phyloP scores from a whole-genome alignment of 2,329 filamentous ascomycete species.

The Hypoxylon sp. region DNA sequence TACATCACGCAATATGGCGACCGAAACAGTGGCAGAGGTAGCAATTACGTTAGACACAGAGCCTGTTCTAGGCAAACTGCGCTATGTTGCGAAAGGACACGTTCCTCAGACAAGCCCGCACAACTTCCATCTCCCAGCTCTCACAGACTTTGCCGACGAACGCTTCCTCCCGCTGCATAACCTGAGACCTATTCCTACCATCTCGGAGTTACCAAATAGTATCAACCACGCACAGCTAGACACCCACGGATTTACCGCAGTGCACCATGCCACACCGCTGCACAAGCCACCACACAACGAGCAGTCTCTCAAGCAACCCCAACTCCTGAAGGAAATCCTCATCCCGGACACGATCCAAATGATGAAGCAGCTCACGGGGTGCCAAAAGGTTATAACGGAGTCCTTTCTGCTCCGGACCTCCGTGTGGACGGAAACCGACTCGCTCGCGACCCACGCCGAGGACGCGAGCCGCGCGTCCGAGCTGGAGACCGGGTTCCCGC shows the following conservation, averaged over 20 bases:
- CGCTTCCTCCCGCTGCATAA: slow-evolving; percentile 13
- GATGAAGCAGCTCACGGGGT: slow-evolving; percentile 14
- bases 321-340: slow-evolving; percentile 9
- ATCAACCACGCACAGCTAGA: slow-evolving; percentile 1
- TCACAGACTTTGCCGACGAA: slow-evolving; percentile 14
- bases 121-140: slow-evolving; percentile 9
- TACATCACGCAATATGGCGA: neutral
- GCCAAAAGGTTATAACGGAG: slow-evolving; percentile 10
- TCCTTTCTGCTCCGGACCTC: slow-evolving; percentile 4
- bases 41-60: neutral
- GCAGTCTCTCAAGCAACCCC: slow-evolving; percentile 10
- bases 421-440: slow-evolving; percentile 4
- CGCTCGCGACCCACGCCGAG: slow-evolving; percentile 6
- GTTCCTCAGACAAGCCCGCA: slow-evolving; percentile 13
- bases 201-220: slow-evolving; percentile 3
- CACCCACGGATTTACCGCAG: slow-evolving; percentile 10
- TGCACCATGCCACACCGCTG: slow-evolving; percentile 4
- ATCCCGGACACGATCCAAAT: slow-evolving; percentile 3
- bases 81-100: slow-evolving; percentile 5
- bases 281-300: neutral
- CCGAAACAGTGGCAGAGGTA: neutral
- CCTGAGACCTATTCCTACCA: slow-evolving; percentile 1
- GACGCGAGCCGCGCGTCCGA: slow-evolving; percentile 1
- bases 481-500: slow-evolving; percentile 11
- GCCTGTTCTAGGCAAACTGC: slow-evolving; percentile 5